These are phyloP conservation scores for Akanthomyces muscarius DNA, from an alignment of 2,329 filamentous ascomycete genomes.

Conservation along the genomic window DNA sequence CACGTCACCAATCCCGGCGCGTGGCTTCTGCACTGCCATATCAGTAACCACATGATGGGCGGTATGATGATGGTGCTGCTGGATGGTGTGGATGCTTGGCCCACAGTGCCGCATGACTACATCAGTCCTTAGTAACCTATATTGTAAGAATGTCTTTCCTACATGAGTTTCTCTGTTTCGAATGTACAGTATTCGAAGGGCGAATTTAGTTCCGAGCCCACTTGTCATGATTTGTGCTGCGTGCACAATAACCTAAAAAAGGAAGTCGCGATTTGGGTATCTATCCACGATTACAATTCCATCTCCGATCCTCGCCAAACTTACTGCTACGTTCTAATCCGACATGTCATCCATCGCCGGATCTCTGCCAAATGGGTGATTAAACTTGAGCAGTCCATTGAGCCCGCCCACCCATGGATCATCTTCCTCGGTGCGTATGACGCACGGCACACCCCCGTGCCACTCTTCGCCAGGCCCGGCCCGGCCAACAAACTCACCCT, in stretches of 20 bases:
- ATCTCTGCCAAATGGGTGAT: slow-evolving; percentile 78
- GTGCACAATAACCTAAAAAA: background rate
- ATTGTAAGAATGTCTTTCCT: too few relatives aligned
- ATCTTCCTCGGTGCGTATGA: slow-evolving; percentile 72
- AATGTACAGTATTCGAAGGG: background rate
- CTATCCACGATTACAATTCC: background rate
- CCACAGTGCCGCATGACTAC: slow-evolving; percentile 38
- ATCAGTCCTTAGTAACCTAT: slow-evolving; percentile 2
- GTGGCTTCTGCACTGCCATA: slow-evolving; percentile 50
- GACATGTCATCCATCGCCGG: slow-evolving; percentile 28
- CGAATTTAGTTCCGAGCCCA: too few relatives aligned
- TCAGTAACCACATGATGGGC: slow-evolving; percentile 47
- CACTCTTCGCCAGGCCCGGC: slow-evolving; percentile 43
- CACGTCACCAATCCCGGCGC: slow-evolving; percentile 47
- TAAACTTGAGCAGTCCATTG: slow-evolving; percentile 93
- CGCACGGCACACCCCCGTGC: slow-evolving; percentile 84
- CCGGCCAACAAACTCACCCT: slow-evolving; percentile 70
- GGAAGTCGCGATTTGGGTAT: slow-evolving; percentile 10
- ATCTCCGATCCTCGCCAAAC: background rate
- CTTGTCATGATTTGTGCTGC: too few relatives aligned
- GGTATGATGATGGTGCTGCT: slow-evolving; percentile 53
- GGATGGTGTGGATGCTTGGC: slow-evolving; percentile 44
- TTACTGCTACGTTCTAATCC: slow-evolving; percentile 21
- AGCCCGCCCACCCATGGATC: slow-evolving; percentile 96
- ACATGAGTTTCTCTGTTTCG: background rate